Evolutionary conservation across 108 stramenopile genomes (phyloP), one percentile per base, ranked within the genome.

Genomic region (Nitzschia putrida): DNA sequence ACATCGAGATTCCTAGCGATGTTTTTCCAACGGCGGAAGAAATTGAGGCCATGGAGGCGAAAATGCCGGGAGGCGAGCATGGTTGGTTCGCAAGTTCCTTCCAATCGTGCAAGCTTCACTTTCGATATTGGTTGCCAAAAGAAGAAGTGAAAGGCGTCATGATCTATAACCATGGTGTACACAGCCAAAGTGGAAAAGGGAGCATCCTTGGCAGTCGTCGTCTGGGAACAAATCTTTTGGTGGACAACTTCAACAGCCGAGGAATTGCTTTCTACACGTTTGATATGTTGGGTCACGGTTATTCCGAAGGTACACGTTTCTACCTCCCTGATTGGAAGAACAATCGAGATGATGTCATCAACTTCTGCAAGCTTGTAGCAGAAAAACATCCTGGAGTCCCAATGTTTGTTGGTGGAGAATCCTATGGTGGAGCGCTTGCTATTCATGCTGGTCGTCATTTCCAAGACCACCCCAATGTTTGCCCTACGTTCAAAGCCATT

Each of bases 231-330:
- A 47, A 64, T 3, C 57, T 74, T 0, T 7, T 67, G 37, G 58
- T 65, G 0, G 66, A 74, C 18, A 47, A 49, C 24, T 67, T 74
- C 29, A 24, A 18, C 13, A 52, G 24, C 0, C 42, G 41, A 57
- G 73, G 73, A 21, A 40, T 65, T 51, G 76, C 69, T 20, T 26
- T 77, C 14, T 77, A 77, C 43, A 42, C 69, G 2, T 21, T 50
- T 43, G 80, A 86, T 58, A 42, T 71, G 63, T 65, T 64, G 14
- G 85, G 85, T 47, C 85, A 86, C 42, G 85, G 85, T 50, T 80
- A 58, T 37, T 80, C 80, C 22, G 85, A 86, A 53, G 85, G 85
- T 7, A 58, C 41, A 3, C 67, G 85, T 11, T 78, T 71, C 45
- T 83, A 52, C 40, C 65, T 86, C 38, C 79, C 75, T 0, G 44